Evolutionary conservation across 495 filamentous ascomycete species (phyloP).

Genomic region (Aspergillus cavernicola): DNA sequence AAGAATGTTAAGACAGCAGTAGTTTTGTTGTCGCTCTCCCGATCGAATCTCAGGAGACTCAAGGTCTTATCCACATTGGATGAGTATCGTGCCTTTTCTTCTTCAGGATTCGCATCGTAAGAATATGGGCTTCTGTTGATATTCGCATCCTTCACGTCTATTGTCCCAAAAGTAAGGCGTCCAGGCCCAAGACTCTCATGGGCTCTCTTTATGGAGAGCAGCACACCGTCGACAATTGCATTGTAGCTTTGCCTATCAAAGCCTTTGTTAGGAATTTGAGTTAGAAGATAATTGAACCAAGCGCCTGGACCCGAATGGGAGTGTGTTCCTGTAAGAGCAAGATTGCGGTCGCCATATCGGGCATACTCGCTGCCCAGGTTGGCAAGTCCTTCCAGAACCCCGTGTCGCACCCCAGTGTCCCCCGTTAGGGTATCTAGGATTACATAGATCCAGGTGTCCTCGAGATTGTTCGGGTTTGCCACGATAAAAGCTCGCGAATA

Average conservation of each 20-base stretch:
- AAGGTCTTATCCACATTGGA: constrained; percentile 81
- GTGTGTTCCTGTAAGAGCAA: constrained; percentile 91
- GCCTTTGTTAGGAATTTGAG: constrained; percentile 86
- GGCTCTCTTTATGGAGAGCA: constrained; percentile 76
- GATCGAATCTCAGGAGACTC: constrained; percentile 77
- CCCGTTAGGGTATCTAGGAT: constrained; percentile 86
- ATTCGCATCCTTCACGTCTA: constrained; percentile 76
- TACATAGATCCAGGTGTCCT: constrained; percentile 81
- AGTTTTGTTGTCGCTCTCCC: constrained; percentile 65
- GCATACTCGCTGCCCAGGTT: constrained; percentile 64
- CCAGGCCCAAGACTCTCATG: constrained; percentile 73
- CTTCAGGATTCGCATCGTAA: constrained; percentile 83
- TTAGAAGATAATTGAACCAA: constrained; percentile 94
- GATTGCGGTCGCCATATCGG: constrained; percentile 75
- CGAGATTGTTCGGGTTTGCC: constrained; percentile 59
- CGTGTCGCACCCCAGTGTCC: constrained; percentile 85
- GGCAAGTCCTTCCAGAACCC: constrained; percentile 70
- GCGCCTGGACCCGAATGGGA: constrained; percentile 90
- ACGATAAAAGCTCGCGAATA: constrained; percentile 91
- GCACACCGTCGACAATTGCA: constrained; percentile 83
- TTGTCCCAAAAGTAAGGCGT: constrained; percentile 66
- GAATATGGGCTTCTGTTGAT: constrained; percentile 88
- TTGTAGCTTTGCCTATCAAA: constrained; percentile 87
- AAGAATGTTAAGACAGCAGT: constrained; percentile 88
- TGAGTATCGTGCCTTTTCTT: constrained; percentile 72